Evolutionary conservation across 2,329 filamentous ascomycete genomes (phyloP).

Genomic region (Nemania serpens): DNA sequence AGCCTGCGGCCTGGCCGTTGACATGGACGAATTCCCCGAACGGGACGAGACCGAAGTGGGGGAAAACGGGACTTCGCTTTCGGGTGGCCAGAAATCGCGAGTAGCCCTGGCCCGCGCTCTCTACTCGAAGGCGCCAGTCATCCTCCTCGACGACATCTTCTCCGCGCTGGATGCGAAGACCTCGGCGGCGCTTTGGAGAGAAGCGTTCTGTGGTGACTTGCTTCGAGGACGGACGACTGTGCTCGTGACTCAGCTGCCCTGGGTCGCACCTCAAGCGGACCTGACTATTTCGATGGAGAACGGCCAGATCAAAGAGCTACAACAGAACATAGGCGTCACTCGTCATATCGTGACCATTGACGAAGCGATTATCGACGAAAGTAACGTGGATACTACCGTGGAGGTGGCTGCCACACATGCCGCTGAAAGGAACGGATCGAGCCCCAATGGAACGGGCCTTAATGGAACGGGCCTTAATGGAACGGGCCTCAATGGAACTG

Average conservation of each 20-base stretch:
- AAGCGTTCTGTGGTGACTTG: slow-evolving; percentile 61
- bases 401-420: slow-evolving; percentile 30
- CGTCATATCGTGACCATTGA: slow-evolving; percentile 51
- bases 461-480: slow-evolving; percentile 32
- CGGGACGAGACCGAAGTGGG: slow-evolving; percentile 59
- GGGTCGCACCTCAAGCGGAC: slow-evolving; percentile 58
- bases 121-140: slow-evolving; percentile 59
- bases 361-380: slow-evolving; percentile 44
- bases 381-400: slow-evolving; percentile 41
- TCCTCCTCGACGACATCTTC: slow-evolving; percentile 64
- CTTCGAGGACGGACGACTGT: slow-evolving; percentile 59
- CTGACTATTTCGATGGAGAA: slow-evolving; percentile 52
- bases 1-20: slow-evolving; percentile 58
- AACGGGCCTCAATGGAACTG: slow-evolving; percentile 24
- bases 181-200: slow-evolving; percentile 58
- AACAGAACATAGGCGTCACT: slow-evolving; percentile 52
- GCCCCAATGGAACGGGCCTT: slow-evolving; percentile 18
- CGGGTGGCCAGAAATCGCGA: slow-evolving; percentile 61
- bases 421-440: slow-evolving; percentile 24
- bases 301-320: slow-evolving; percentile 47
- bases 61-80: slow-evolving; percentile 59
- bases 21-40: slow-evolving; percentile 55
- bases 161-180: slow-evolving; percentile 65
- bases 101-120: slow-evolving; percentile 61
- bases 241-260: slow-evolving; percentile 61